Evolutionary conservation across 148 eudicot species (phyloP).

Genomic region (Simmondsia chinensis): DNA sequence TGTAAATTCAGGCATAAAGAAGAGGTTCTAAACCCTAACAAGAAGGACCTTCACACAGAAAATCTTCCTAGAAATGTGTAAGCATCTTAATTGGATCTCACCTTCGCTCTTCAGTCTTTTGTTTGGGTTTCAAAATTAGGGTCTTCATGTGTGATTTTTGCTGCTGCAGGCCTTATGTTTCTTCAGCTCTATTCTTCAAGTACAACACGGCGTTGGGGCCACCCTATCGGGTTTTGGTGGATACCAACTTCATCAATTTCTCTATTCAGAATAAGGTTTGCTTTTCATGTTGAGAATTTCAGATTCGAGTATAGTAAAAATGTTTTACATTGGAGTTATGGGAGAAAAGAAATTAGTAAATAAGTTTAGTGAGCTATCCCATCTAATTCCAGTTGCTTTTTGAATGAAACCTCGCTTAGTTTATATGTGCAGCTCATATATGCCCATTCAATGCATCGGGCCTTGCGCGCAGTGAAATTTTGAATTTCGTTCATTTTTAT

Average conservation of each 20-base stretch:
- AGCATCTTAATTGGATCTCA: conserved; percentile 5
- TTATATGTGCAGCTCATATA: no score
- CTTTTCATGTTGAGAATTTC: no score
- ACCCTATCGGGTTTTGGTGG: conserved; percentile 85
- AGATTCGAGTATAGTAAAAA: no score
- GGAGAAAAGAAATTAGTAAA: no score
- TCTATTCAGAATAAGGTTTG: conserved; percentile 92
- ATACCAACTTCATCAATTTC: conserved; percentile 97
- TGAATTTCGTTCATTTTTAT: no score
- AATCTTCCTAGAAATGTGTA: conserved; percentile 86
- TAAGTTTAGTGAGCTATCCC: no score
- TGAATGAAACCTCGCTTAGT: no score
- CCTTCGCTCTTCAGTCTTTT: not conserved
- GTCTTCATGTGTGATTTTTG: not conserved
- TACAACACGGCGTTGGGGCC: conserved; percentile 89
- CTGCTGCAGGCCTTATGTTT: conserved; percentile 68
- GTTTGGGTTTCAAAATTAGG: not conserved
- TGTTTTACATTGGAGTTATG: no score
- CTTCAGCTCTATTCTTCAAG: conserved; percentile 85
- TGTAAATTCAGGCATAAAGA: conserved; percentile 49
- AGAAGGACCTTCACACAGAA: conserved; percentile 50
- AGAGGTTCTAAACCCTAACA: conserved; percentile 73
- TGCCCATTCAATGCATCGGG: no score
- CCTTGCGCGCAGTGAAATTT: no score
- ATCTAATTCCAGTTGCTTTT: no score